Conservation (phyloP, 768 basidiomycete species). For the Psilocybe cubensis region DNA sequence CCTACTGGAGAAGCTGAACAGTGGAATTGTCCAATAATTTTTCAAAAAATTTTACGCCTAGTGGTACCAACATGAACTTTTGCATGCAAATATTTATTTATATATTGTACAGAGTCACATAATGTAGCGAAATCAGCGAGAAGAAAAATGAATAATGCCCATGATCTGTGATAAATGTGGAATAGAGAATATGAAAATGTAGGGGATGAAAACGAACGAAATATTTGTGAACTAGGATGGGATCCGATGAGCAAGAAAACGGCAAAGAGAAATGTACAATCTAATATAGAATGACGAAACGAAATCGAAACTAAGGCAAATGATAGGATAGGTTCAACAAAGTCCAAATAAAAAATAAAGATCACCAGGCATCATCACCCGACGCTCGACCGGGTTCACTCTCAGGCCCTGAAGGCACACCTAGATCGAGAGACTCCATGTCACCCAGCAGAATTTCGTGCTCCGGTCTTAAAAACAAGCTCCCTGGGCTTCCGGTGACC, state of each 20-base stretch:
- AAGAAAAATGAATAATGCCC: not conserved
- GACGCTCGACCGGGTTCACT: conserved; percentile 12
- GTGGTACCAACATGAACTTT: too few species aligned
- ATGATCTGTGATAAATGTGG: not conserved
- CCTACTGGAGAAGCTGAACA: not conserved
- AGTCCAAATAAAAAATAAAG: not conserved
- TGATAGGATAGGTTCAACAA: not conserved
- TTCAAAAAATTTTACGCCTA: too few species aligned
- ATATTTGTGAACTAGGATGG: not conserved
- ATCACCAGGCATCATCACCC: conserved; percentile 8
- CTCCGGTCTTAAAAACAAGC: conserved; percentile 71
- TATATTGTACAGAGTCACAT: not conserved
- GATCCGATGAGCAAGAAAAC: not conserved
- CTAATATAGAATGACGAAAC: not conserved
- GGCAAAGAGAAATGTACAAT: not conserved
- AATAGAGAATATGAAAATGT: too few species aligned
- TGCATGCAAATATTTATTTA: not conserved
- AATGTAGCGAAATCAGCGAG: not conserved
- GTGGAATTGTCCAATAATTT: not conserved
- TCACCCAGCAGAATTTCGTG: conserved; percentile 77
- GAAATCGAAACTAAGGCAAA: not conserved
- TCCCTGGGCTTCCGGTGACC: conserved; percentile 64
- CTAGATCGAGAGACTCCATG: conserved; percentile 61
- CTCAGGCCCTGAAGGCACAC: conserved; percentile 25
- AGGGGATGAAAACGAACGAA: not conserved